Evolutionary conservation across 1,139 yeast genomes (phyloP), one percentile per base, ranked within the genome.

Genomic region (Pneumocystis sp.): DNA sequence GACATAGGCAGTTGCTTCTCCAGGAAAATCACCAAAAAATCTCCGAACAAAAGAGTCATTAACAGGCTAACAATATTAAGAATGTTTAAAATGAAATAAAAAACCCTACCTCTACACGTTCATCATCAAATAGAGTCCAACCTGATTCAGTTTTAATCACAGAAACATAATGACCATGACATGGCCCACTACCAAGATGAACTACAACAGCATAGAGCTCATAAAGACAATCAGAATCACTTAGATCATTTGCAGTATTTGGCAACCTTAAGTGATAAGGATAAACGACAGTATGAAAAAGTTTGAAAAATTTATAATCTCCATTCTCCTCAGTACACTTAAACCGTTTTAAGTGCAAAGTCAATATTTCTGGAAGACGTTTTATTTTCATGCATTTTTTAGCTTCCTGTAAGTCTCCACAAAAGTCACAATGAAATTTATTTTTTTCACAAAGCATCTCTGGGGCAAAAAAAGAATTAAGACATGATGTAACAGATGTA

Each of bases 151-250:
- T 86, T 73, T 90, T 90, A 69, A 95, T 87, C 10, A 93, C 78
- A 0, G 96, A 83, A 17, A 93, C 91, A 73, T 93, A 93, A 74
- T 93, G 98, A 0, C 98, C 98, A 76, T 91, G 97, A 79, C 90
- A 90, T 1, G 97, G 97, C 0, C 97, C 97, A 1, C 97, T 96
- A 3, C 98, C 98, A 71, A 93, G 86, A 73, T 93, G 98, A 29
- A 93, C 90, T 31, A 93, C 95, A 61, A 91, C 85, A 0, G 95
- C 90, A 68, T 85, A 86, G 64, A 93, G 77, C 71, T 90, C 96
- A 72, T 90, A 93, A 39, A 86, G 79, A 70, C 82, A 83, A 68
- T 82, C 84, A 62, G 78, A 77, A 63, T 77, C 75, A 29, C 75
- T 72, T 10, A 68, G 69, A 68, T 83, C 84, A 65, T 80, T 84